Conservation (phyloP, 2,329 filamentous ascomycete genomes). For the Trichoderma sp. region DNA sequence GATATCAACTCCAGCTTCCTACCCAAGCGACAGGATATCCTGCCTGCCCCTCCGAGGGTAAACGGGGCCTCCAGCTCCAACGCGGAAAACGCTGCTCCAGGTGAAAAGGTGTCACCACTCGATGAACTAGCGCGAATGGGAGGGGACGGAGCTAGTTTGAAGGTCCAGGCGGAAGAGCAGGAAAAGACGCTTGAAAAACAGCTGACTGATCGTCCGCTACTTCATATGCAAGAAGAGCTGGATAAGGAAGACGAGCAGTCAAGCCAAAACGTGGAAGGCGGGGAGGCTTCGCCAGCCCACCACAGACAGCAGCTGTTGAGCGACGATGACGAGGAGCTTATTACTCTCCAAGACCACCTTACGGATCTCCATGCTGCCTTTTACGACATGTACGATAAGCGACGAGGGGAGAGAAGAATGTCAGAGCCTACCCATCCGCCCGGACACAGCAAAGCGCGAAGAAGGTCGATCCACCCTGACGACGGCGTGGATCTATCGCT, state of each 20-base stretch:
- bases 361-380: constrained; percentile 75
- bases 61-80: constrained; percentile 29
- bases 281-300: constrained; percentile 39
- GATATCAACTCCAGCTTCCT: constrained; percentile 98
- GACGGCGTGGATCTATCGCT: constrained; percentile 48
- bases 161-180: constrained; percentile 80
- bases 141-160: constrained; percentile 65
- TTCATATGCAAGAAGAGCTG: constrained; percentile 89
- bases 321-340: constrained; percentile 84
- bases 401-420: constrained; percentile 42
- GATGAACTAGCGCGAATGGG: constrained; percentile 78
- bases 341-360: constrained; percentile 74
- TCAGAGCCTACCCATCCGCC: constrained; percentile 40
- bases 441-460: constrained; percentile 36
- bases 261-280: constrained; percentile 31
- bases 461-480: constrained; percentile 38
- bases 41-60: constrained; percentile 38
- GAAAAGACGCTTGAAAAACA: constrained; percentile 87
- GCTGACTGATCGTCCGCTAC: constrained; percentile 79
- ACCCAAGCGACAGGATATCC: constrained; percentile 69
- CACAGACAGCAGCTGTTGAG: constrained; percentile 75
- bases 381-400: constrained; percentile 77
- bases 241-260: constrained; percentile 69
- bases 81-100: not conserved
- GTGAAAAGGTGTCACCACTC: constrained; percentile 51